Conservation (phyloP, 2,329 filamentous ascomycete genomes). For the Cladophialophora immunda region DNA sequence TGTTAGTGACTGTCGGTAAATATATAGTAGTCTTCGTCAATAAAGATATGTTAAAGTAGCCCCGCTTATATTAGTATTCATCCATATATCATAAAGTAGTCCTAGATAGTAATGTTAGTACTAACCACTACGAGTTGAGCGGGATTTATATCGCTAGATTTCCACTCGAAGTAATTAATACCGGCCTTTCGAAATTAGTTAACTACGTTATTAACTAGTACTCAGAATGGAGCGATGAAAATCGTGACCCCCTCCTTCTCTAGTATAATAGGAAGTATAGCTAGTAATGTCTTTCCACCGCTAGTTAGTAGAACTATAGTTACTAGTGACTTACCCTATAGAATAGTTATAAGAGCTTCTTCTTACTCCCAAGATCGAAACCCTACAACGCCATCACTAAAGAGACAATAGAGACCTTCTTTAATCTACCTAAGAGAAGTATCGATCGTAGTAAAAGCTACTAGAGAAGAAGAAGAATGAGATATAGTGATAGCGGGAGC, state of each 20-base stretch:
- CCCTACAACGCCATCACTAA: neutral
- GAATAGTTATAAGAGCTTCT: neutral
- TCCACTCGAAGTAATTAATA: neutral
- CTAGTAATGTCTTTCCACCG: neutral
- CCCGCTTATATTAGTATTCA: neutral
- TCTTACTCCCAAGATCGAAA: neutral
- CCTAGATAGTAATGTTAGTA: neutral
- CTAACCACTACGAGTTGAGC: neutral
- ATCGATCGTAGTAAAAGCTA: no score
- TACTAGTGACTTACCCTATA: neutral
- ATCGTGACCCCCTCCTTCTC: neutral
- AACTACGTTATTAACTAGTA: neutral
- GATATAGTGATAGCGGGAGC: no score
- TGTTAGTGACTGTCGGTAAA: neutral
- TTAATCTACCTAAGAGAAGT: no score
- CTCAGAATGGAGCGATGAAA: neutral
- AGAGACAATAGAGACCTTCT: neutral
- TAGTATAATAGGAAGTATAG: neutral
- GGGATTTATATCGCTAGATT: neutral
- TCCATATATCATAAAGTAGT: neutral
- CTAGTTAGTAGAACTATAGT: neutral
- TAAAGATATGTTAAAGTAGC: neutral
- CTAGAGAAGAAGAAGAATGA: no score
- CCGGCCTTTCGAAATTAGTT: neutral
- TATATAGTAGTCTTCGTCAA: neutral